Base-by-base conservation (phyloP, 148 eudicot species). In the Silene conica region DNA sequence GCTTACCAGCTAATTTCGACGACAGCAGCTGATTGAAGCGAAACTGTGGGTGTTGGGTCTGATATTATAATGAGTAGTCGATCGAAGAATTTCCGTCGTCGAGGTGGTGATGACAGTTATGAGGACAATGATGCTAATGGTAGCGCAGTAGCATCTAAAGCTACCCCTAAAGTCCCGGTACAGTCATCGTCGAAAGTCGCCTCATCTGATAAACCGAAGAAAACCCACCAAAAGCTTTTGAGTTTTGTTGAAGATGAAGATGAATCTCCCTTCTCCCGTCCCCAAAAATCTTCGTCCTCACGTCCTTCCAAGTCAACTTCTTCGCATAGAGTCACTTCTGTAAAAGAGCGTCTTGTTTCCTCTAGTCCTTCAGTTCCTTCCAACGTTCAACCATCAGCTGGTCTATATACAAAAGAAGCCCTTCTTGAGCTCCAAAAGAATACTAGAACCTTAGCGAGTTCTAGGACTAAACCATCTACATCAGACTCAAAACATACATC, bases 211-310 rank as follows among this genome's bases (percentile, higher is more conserved):
- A 81, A 80, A 69, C 79, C 88, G 3, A 87, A 83, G 78, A 86
- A 88, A 68, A 67, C 75, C 73, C 85, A 83, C 58, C 87, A 85
- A 69, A 89, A 84, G 74, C 93, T 89, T 70, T 82, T 91, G 23
- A 85, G 87, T 78, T 94, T 94, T 79, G 97, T 88, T 67, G 97
- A 87, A 68, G 98, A 89, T 70, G 97, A 93, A 59, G 97, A 69
- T 34, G 90, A 85, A 25, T 66, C 85, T 9, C 88, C 89, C 6
- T 57, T 87, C 46, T 65, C 87, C 23, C 88, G 80, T 0, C 88
- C 88, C 0, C 38, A 80, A 22, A 76, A 72, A 57, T 69, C 85
- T 31, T 76, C 82, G 11, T 77, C 86, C 0, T 74, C 89, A 19
- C 85, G 86, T 18, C 20, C 74, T 8, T 31, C 83, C 34, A 87